A percentile compares a stretch with the other conserved stretches of the same genome.
phyloP scores from a whole-genome alignment of 2,329 filamentous ascomycete genomes.

The Aspergillus sp. region DNA sequence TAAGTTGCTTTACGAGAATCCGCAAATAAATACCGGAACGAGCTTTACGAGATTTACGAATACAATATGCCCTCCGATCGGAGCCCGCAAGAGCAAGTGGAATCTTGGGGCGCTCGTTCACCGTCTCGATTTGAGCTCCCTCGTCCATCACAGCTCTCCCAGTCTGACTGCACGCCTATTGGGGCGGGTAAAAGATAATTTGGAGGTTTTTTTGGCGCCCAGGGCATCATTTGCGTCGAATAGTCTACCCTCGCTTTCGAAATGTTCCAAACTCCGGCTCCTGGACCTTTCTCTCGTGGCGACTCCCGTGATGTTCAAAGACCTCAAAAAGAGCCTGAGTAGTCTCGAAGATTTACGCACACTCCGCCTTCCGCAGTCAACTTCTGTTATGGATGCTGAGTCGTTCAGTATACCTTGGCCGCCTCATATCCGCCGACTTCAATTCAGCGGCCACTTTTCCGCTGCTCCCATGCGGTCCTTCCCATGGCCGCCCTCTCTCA shows the following conservation, averaged over 20 bases:
- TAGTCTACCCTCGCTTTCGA: conserved; percentile 60
- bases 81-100: conserved; percentile 52
- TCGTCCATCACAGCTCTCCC: conserved; percentile 64
- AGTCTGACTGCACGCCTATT: conserved; percentile 62
- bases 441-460: conserved; percentile 26
- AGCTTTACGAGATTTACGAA: conserved; percentile 60
- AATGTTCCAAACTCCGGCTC: conserved; percentile 55
- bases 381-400: conserved; percentile 24
- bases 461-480: conserved; percentile 31
- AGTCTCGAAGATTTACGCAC: conserved; percentile 49
- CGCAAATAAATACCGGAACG: conserved; percentile 53
- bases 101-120: conserved; percentile 55
- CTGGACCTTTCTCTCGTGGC: conserved; percentile 60
- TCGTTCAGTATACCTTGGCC: conserved; percentile 31
- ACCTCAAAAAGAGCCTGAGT: conserved; percentile 57
- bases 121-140: conserved; percentile 56
- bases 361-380: conserved; percentile 50
- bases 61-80: conserved; percentile 57
- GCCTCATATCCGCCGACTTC: conserved; percentile 29
- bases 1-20: conserved; percentile 56
- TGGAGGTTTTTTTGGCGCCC: conserved; percentile 62
- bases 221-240: conserved; percentile 63
- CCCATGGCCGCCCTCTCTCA: conserved; percentile 34
- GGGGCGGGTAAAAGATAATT: conserved; percentile 55
- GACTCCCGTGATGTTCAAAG: conserved; percentile 54